phyloP scores from a whole-genome alignment of 2,329 filamentous ascomycete genomes.

The Alternaria dauci region DNA sequence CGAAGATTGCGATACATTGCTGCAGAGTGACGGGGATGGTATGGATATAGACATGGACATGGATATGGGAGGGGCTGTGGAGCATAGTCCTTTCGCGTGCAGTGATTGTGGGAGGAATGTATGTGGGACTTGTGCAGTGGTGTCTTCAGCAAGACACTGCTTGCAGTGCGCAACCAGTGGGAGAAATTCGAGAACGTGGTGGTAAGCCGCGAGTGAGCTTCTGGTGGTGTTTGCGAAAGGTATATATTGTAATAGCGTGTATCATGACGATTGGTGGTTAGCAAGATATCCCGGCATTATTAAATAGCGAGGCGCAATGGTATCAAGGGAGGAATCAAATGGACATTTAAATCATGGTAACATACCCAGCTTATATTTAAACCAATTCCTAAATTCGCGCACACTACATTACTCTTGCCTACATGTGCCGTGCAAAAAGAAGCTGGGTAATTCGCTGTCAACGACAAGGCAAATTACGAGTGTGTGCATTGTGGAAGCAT shows the following conservation, averaged over 20 bases:
- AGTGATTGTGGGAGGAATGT: constrained; percentile 50
- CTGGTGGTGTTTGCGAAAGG: too few relatives aligned
- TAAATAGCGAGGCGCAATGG: constrained; percentile 21
- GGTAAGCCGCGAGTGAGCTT: constrained; percentile 9
- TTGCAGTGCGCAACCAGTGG: constrained; percentile 50
- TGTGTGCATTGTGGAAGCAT: not conserved
- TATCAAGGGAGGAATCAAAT: not conserved
- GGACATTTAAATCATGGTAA: not conserved
- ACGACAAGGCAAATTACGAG: not conserved
- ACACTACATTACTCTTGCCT: too few relatives aligned
- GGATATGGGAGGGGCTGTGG: constrained; percentile 36
- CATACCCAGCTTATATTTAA: not conserved
- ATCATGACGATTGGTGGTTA: not conserved
- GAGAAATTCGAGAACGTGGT: constrained; percentile 25
- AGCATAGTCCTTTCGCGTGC: constrained; percentile 48
- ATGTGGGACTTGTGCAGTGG: constrained; percentile 55
- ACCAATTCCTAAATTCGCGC: not conserved
- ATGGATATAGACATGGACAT: constrained; percentile 53
- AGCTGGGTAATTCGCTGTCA: not conserved
- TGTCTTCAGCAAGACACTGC: constrained; percentile 50
- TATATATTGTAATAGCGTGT: not conserved
- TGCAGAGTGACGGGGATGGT: constrained; percentile 40
- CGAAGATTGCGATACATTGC: constrained; percentile 55
- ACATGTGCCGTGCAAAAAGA: not conserved
- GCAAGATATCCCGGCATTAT: constrained; percentile 8